A percentile compares a stretch with the other conserved stretches of the same genome.
Conservation (phyloP, 805 yeast genomes). For the Groenewaldozyma salmanticensis region DNA sequence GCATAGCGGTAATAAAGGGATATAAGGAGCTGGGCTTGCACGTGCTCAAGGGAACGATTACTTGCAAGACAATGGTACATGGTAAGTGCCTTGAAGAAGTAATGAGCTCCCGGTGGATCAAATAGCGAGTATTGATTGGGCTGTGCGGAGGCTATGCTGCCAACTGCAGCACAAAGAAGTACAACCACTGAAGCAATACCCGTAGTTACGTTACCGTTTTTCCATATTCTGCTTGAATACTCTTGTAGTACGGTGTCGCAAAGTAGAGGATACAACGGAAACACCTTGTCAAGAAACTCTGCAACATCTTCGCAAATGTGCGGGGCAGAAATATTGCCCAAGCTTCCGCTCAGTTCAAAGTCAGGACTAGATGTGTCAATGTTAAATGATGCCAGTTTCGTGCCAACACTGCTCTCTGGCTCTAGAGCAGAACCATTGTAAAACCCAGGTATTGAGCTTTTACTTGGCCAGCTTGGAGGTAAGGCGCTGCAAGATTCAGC, state of each 20-base stretch:
- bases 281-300: not conserved
- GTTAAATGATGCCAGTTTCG: not conserved
- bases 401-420: too few relatives aligned
- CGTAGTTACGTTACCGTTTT: not conserved
- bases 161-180: not conserved
- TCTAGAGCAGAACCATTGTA: not conserved
- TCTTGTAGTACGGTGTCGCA: not conserved
- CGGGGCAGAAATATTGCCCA: not conserved
- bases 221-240: not conserved
- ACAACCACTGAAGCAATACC: not conserved
- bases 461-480: too few relatives aligned
- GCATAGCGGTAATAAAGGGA: constrained; percentile 1
- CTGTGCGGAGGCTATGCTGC: not conserved
- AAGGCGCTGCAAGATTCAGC: too few relatives aligned
- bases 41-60: not conserved
- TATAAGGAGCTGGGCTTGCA: not conserved
- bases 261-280: not conserved
- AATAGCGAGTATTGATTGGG: not conserved
- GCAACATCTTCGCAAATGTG: not conserved
- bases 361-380: not conserved
- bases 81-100: not conserved
- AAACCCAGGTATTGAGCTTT: too few relatives aligned
- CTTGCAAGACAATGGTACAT: constrained; percentile 1
- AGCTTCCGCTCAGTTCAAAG: not conserved
- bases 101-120: not conserved